Evolutionary conservation across 2,329 filamentous ascomycete genomes (phyloP).

Genomic region (Stachybotrys echinatus): DNA sequence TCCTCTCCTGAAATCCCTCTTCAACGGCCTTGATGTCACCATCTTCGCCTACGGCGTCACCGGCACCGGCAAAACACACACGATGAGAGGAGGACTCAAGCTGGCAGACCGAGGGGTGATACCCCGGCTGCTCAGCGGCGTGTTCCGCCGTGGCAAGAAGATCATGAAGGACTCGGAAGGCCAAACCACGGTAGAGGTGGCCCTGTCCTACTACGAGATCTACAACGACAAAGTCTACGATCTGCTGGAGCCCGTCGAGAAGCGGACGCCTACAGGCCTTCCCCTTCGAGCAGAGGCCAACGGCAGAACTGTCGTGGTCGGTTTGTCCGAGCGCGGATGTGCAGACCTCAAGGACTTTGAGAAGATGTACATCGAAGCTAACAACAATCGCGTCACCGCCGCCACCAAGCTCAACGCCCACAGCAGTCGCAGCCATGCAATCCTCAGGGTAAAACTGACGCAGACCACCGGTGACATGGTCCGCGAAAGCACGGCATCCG

Average conservation of each 20-base stretch:
- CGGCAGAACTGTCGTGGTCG: slow-evolving; percentile 82
- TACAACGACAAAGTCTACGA: slow-evolving; percentile 96
- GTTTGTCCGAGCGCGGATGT: slow-evolving; percentile 77
- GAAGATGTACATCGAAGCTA: slow-evolving; percentile 82
- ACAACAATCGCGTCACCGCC: slow-evolving; percentile 83
- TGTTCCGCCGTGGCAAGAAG: slow-evolving; percentile 82
- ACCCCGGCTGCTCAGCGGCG: slow-evolving; percentile 74
- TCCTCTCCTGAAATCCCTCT: slow-evolving; percentile 85
- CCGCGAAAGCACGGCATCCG: slow-evolving; percentile 78
- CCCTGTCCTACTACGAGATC: slow-evolving; percentile 90
- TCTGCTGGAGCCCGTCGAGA: slow-evolving; percentile 81
- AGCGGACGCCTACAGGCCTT: slow-evolving; percentile 73
- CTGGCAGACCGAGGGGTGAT: slow-evolving; percentile 84
- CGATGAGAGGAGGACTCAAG: slow-evolving; percentile 87
- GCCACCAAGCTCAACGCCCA: slow-evolving; percentile 90
- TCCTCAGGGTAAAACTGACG: slow-evolving; percentile 83
- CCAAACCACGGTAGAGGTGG: slow-evolving; percentile 65
- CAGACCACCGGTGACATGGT: slow-evolving; percentile 65
- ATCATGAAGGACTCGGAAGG: slow-evolving; percentile 73
- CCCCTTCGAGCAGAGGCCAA: slow-evolving; percentile 81
- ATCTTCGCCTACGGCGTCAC: slow-evolving; percentile 93
- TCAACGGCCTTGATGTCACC: slow-evolving; percentile 82
- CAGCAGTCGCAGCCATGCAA: slow-evolving; percentile 84
- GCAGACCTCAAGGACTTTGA: slow-evolving; percentile 87
- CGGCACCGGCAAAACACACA: slow-evolving; percentile 91